phyloP scores from a whole-genome alignment of 305 asterid species.

The Coffea humblotiana region DNA sequence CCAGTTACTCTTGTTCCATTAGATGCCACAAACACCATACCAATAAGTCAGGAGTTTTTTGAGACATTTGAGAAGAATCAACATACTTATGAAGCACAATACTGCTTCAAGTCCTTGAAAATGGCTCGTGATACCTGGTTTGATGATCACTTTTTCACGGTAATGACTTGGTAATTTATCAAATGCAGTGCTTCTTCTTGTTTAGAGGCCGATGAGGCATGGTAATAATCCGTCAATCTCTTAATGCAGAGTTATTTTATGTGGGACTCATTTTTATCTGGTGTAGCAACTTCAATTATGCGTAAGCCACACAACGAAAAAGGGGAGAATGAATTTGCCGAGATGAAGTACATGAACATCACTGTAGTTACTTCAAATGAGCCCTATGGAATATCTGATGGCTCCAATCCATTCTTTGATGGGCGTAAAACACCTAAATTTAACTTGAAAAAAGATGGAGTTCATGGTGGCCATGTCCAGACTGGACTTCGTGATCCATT shows the following conservation, averaged over 20 bases:
- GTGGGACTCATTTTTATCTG: slow-evolving; percentile 86
- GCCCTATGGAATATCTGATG: slow-evolving; percentile 63
- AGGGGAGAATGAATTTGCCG: slow-evolving; percentile 79
- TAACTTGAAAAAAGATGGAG: slow-evolving; percentile 46
- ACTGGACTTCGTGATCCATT: slow-evolving; percentile 68
- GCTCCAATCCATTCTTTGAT: slow-evolving; percentile 72
- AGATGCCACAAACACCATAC: slow-evolving; percentile 92
- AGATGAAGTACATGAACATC: slow-evolving; percentile 77
- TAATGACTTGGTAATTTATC: slow-evolving; percentile 19
- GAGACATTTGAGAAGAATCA: slow-evolving; percentile 65
- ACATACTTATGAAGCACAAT: slow-evolving; percentile 75
- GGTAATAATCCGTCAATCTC: neutral
- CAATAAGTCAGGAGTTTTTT: slow-evolving; percentile 51
- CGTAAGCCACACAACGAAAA: slow-evolving; percentile 36
- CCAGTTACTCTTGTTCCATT: slow-evolving; percentile 82
- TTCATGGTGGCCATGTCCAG: slow-evolving; percentile 90
- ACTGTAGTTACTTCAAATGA: slow-evolving; percentile 79
- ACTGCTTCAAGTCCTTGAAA: slow-evolving; percentile 72
- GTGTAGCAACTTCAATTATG: slow-evolving; percentile 90
- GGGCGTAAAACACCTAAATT: slow-evolving; percentile 58
- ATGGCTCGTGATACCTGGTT: slow-evolving; percentile 83
- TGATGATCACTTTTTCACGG: slow-evolving; percentile 61
- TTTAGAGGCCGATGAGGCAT: slow-evolving; percentile 4
- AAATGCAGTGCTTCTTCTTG: neutral
- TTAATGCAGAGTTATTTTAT: slow-evolving; percentile 73